Evolutionary conservation across 768 basidiomycete species (phyloP).

Genomic region (Psilocybe tampanensis): DNA sequence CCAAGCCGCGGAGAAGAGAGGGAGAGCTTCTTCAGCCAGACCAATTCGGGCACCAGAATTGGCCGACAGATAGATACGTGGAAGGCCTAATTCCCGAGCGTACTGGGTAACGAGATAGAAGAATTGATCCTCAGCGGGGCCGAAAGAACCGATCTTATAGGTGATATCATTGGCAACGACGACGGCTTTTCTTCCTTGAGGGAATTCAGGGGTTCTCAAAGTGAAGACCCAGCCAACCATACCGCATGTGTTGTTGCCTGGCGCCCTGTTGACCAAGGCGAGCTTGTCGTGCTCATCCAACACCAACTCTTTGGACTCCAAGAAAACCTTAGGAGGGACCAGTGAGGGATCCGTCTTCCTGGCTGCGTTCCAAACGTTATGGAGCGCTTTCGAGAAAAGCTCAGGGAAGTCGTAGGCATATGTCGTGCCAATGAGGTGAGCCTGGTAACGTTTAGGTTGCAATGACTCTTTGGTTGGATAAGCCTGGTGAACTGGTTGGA

Average conservation of each 20-base stretch:
- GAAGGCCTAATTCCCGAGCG: constrained; percentile 84
- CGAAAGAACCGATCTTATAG: constrained; percentile 97
- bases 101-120: constrained; percentile 95
- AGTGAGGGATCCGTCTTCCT: constrained; percentile 66
- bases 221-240: constrained; percentile 99
- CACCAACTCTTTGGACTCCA: constrained; percentile 89
- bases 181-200: constrained; percentile 82
- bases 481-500: constrained; percentile 90
- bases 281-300: constrained; percentile 92
- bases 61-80: constrained; percentile 96
- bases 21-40: constrained; percentile 88
- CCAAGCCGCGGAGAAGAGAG: constrained; percentile 92
- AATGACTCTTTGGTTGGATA: constrained; percentile 98
- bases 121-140: constrained; percentile 93
- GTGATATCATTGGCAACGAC: constrained; percentile 99
- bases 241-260: constrained; percentile 93
- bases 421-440: constrained; percentile 96
- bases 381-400: constrained; percentile 95
- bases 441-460: constrained; percentile 98
- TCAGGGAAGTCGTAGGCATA: constrained; percentile 99
- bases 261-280: constrained; percentile 86
- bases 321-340: constrained; percentile 71
- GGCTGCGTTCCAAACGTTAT: constrained; percentile 87
- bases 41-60: constrained; percentile 99
- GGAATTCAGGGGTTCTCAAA: constrained; percentile 89